These are phyloP conservation scores for Boletus sensibilis DNA, from an alignment of 768 basidiomycete genomes.

Conservation along the genomic window DNA sequence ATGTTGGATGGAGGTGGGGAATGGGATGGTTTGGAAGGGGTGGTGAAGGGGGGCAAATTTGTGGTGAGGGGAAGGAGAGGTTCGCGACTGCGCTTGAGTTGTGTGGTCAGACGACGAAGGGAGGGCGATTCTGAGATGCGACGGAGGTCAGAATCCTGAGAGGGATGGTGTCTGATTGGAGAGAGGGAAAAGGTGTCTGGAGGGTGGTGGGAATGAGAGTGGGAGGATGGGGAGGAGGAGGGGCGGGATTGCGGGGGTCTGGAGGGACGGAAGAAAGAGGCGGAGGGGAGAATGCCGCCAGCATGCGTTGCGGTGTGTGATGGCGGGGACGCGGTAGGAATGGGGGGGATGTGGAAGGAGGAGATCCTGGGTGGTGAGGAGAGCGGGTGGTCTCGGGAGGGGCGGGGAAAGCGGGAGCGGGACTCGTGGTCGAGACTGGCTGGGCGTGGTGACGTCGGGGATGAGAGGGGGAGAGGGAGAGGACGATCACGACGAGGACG, in stretches of 20 bases:
- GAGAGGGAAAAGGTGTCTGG: slow-evolving; percentile 41
- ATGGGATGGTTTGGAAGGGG: neutral
- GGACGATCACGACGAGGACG: neutral
- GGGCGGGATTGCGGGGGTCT: slow-evolving; percentile 53
- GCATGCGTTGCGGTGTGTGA: slow-evolving; percentile 70
- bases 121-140: slow-evolving; percentile 24
- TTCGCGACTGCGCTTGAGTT: slow-evolving; percentile 66
- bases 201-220: slow-evolving; percentile 26
- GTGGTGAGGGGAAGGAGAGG: slow-evolving; percentile 58
- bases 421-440: slow-evolving; percentile 21
- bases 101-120: slow-evolving; percentile 36
- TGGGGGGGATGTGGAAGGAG: slow-evolving; percentile 23
- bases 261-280: slow-evolving; percentile 75
- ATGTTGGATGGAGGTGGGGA: neutral
- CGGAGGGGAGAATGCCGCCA: slow-evolving; percentile 73
- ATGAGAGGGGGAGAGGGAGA: neutral
- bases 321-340: slow-evolving; percentile 23
- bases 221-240: slow-evolving; percentile 35
- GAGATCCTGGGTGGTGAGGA: slow-evolving; percentile 30
- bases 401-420: neutral
- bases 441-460: neutral
- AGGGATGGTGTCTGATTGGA: slow-evolving; percentile 36
- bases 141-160: slow-evolving; percentile 42
- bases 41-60: neutral
- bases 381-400: slow-evolving; percentile 20